Conservation (phyloP, 2,329 filamentous ascomycete genomes). For the Periconia sp. region DNA sequence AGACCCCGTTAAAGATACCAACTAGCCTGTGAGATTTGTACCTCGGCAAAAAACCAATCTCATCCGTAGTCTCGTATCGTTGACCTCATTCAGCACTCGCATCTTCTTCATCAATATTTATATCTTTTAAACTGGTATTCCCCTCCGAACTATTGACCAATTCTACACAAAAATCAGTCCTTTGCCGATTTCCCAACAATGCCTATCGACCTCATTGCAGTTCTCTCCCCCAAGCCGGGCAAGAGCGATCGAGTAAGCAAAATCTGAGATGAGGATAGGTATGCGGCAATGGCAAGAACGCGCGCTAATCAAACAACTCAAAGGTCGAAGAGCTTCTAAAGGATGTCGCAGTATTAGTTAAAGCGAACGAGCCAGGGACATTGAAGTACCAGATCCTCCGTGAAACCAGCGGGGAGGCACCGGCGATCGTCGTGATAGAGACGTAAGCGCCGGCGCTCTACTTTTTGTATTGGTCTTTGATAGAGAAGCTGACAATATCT, state of each 20-base stretch:
- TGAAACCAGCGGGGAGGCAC: conserved; percentile 28
- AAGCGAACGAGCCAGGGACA: conserved; percentile 36
- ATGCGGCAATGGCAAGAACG: neutral
- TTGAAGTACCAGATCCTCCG: conserved; percentile 36
- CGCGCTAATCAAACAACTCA: neutral
- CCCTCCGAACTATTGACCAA: neutral
- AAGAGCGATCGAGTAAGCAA: conserved; percentile 32
- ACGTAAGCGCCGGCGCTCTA: conserved; percentile 21
- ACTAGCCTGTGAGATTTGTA: neutral
- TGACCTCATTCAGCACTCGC: neutral
- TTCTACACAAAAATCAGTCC: neutral
- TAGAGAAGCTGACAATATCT: neutral
- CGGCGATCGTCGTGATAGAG: conserved; percentile 35
- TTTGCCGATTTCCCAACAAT: conserved; percentile 3
- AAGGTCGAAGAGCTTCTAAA: conserved; percentile 36
- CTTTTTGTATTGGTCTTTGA: neutral
- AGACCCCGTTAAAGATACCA: too few species aligned
- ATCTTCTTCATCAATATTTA: neutral
- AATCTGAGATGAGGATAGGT: too few species aligned
- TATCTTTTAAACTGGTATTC: neutral
- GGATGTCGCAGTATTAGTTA: conserved; percentile 23
- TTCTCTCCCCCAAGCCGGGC: conserved; percentile 33
- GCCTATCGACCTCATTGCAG: conserved; percentile 32
- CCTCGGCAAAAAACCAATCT: conserved; percentile 3
- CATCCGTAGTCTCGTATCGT: neutral